Percentiles rank a stretch among this genome's conserved stretches.
phyloP scores from a whole-genome alignment of 2,329 filamentous ascomycete genomes.

The Verticillium albo-atrum region DNA sequence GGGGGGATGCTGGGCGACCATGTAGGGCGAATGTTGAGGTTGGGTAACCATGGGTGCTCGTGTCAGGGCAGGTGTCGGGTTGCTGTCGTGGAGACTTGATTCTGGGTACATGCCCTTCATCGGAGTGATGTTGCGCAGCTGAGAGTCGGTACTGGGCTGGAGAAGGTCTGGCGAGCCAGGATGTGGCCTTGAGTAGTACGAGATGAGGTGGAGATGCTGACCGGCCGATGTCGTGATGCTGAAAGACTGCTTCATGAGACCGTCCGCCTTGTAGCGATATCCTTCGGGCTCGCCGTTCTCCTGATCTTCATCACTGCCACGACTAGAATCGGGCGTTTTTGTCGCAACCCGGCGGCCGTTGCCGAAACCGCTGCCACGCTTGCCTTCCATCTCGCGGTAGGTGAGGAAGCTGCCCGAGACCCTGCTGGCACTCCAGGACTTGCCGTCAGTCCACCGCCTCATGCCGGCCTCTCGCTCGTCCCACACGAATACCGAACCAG shows the following conservation, averaged over 20 bases:
- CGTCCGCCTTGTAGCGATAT: constrained; percentile 92
- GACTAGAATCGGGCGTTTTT: constrained; percentile 79
- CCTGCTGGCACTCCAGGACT: constrained; percentile 97
- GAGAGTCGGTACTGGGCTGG: constrained; percentile 77
- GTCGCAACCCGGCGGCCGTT: constrained; percentile 53
- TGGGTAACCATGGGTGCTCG: constrained; percentile 60
- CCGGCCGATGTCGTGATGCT: constrained; percentile 89
- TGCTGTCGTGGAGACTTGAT: constrained; percentile 82
- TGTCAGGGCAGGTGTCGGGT: constrained; percentile 75
- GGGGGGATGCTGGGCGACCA: constrained; percentile 21
- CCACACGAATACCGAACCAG: constrained; percentile 99
- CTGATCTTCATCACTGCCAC: constrained; percentile 79
- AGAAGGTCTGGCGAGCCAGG: constrained; percentile 67
- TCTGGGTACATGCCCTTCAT: constrained; percentile 97
- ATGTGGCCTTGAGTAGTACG: constrained; percentile 85
- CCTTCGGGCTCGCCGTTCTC: constrained; percentile 83
- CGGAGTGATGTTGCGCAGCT: constrained; percentile 76
- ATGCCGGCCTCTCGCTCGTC: constrained; percentile 97
- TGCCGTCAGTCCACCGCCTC: constrained; percentile 97
- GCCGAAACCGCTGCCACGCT: constrained; percentile 76
- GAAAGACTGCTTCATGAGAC: constrained; percentile 99
- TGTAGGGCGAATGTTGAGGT: constrained; percentile 30
- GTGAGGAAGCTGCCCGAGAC: constrained; percentile 97
- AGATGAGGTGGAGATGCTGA: constrained; percentile 95
- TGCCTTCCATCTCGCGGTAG: constrained; percentile 98